phyloP scores from a whole-genome alignment of 768 basidiomycete species.

The Tremella fuciformis region DNA sequence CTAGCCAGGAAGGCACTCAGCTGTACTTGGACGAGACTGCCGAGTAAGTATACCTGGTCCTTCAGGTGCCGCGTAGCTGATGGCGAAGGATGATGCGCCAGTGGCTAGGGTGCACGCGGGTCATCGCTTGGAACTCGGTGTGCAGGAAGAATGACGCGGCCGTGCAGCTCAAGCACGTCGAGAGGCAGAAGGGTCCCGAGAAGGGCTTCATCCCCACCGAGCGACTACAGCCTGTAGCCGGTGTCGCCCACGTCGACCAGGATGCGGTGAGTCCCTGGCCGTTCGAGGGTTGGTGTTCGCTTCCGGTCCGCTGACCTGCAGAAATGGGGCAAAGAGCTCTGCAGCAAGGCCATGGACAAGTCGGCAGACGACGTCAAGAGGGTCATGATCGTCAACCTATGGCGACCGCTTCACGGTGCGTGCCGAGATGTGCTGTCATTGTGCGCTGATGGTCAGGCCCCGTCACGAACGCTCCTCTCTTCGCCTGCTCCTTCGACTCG shows the following conservation, averaged over 20 bases:
- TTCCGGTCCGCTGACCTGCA: slow-evolving; percentile 2
- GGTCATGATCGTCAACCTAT: slow-evolving; percentile 35
- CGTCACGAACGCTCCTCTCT: slow-evolving; percentile 38
- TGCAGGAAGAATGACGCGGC: slow-evolving; percentile 14
- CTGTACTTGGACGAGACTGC: slow-evolving; percentile 23
- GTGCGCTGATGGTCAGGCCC: slow-evolving; percentile 14
- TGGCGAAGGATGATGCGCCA: slow-evolving; percentile 16
- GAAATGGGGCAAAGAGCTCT: slow-evolving; percentile 27
- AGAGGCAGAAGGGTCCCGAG: slow-evolving; percentile 25
- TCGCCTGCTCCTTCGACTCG: slow-evolving; percentile 12
- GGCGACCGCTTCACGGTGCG: slow-evolving; percentile 36
- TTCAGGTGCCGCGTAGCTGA: not conserved
- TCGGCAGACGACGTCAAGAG: slow-evolving; percentile 14
- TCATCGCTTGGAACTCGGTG: slow-evolving; percentile 38
- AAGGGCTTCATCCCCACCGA: slow-evolving; percentile 23
- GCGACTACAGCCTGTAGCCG: slow-evolving; percentile 22
- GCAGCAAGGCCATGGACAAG: slow-evolving; percentile 15
- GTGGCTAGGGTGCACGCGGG: slow-evolving; percentile 15
- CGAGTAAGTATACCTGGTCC: slow-evolving; percentile 19
- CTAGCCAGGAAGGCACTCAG: slow-evolving; percentile 22
- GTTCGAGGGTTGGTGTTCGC: not conserved
- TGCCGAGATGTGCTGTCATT: not conserved
- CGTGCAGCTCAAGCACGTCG: slow-evolving; percentile 17
- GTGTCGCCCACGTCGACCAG: slow-evolving; percentile 34
- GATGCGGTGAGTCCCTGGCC: slow-evolving; percentile 19